phyloP scores from a whole-genome alignment of 768 basidiomycete species.

The Termitomyces titanicus region DNA sequence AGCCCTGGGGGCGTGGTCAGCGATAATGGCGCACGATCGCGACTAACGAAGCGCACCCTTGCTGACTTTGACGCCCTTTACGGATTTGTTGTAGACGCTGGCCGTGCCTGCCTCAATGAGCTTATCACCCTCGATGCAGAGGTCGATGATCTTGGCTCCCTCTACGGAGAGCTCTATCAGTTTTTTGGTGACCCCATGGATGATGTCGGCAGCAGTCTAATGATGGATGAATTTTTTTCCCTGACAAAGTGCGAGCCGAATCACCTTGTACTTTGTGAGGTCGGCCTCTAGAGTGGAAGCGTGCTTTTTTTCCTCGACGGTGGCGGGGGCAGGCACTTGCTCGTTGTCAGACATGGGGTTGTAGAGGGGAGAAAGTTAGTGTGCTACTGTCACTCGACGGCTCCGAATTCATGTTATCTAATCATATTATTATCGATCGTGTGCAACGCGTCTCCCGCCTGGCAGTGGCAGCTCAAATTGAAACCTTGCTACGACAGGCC shows the following conservation, averaged over 20 bases:
- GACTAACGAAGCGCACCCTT: constrained; percentile 59
- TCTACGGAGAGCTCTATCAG: constrained; percentile 73
- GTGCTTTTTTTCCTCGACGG: constrained; percentile 45
- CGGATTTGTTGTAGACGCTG: constrained; percentile 84
- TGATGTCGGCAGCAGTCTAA: constrained; percentile 90
- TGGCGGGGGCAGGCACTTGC: constrained; percentile 35
- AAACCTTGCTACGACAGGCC: too few species aligned
- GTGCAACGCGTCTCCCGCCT: not conserved
- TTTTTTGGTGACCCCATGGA: constrained; percentile 80
- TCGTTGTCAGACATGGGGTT: constrained; percentile 66
- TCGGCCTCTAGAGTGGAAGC: constrained; percentile 64
- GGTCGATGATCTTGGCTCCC: constrained; percentile 85
- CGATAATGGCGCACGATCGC: constrained; percentile 5
- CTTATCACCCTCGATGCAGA: constrained; percentile 92
- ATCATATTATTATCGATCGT: constrained; percentile 16
- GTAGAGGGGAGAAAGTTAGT: constrained; percentile 7
- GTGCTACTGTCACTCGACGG: too few species aligned
- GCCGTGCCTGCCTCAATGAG: constrained; percentile 84
- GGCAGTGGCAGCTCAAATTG: too few species aligned
- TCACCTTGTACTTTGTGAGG: constrained; percentile 85
- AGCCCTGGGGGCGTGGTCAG: constrained; percentile 49
- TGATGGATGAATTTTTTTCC: constrained; percentile 13
- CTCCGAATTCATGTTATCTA: constrained; percentile 15
- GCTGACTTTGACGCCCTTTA: constrained; percentile 82
- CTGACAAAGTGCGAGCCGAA: constrained; percentile 3